Evolutionary conservation across 768 basidiomycete genomes (phyloP), one percentile per base, ranked within the genome.

Genomic region (Fistulinella prunicolor): DNA sequence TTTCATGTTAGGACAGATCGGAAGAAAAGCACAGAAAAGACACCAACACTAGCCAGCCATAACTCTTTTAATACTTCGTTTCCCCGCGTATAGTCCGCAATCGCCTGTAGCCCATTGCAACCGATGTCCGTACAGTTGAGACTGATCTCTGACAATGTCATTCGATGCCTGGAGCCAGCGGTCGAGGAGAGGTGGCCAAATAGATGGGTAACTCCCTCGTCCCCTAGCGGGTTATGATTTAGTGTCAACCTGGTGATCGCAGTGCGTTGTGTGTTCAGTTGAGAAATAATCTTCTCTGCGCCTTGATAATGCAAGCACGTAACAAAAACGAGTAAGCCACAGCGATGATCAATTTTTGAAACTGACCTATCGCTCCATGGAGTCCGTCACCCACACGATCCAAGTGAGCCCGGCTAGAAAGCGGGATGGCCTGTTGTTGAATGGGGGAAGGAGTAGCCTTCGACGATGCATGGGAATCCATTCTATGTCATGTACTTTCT

Each of bases 91-190:
- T 81, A 85, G 28, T 70, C 63, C 13, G 75, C 62, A 44, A 86
- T 76, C 3, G 76, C 73, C 34, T 69, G 58, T 16, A 86, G 64
- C 0, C 82, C 82, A 35, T 60, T 58, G 57, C 82, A 74, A 14
- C 82, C 77, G 42, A 86, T 77, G 3, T 58, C 51, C 54, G 79
- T 81, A 4, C 73, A 66, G 44, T 81, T 83, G 44, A 86, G 66
- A 49, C 70, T 73, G 29, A 86, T 81, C 54, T 83, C 79, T 2
- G 63, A 58, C 48, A 86, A 69, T 1, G 48, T 48, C 24, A 42
- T 50, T 45, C 62, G 66, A 59, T 82, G 71, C 49, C 65, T 69
- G 39, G 71, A 67, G 6, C 80, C 83, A 19, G 65, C 53, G 12
- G 68, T 55, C 8, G 83, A 83, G 20, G 65, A 60, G 7, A 86